phyloP scores from a whole-genome alignment of 108 stramenopile species.

The Seminavis robusta region DNA sequence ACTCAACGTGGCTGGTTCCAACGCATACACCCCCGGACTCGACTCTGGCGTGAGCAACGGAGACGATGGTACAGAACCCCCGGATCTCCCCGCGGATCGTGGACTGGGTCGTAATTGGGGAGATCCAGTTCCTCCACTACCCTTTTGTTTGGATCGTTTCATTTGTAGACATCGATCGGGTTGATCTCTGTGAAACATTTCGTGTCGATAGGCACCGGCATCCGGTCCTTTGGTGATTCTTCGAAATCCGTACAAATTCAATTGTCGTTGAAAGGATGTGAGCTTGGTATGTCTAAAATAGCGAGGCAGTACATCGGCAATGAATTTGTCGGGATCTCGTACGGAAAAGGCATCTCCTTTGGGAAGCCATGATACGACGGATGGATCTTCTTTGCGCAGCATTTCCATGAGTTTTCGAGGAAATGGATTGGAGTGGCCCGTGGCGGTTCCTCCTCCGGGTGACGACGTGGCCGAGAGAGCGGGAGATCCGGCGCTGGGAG shows the following conservation, averaged over 20 bases:
- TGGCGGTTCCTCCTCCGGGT: constrained; percentile 20
- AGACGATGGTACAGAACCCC: constrained; percentile 29
- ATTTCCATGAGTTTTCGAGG: constrained; percentile 91
- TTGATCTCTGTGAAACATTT: constrained; percentile 86
- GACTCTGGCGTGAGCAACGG: constrained; percentile 30
- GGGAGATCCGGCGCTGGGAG: constrained; percentile 21
- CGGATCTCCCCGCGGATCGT: constrained; percentile 29
- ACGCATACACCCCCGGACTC: constrained; percentile 14
- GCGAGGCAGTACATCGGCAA: constrained; percentile 66
- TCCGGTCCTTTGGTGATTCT: constrained; percentile 86
- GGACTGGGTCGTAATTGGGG: constrained; percentile 51
- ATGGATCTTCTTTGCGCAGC: constrained; percentile 77
- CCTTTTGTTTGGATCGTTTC: constrained; percentile 89
- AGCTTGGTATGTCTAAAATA: constrained; percentile 94
- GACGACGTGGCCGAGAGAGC: constrained; percentile 27
- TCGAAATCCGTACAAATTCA: constrained; percentile 88
- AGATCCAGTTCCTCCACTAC: constrained; percentile 15
- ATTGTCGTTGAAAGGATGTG: constrained; percentile 87
- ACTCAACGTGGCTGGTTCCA: constrained; percentile 13
- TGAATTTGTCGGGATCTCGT: constrained; percentile 79
- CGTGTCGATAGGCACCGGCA: constrained; percentile 92
- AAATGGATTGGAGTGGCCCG: constrained; percentile 82
- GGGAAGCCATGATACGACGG: constrained; percentile 78
- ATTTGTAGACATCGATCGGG: constrained; percentile 83
- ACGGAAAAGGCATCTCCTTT: constrained; percentile 87